Evolutionary conservation across 2,329 filamentous ascomycete genomes (phyloP), one percentile per base, ranked within the genome.

Genomic region (Verticillium dahliae): DNA sequence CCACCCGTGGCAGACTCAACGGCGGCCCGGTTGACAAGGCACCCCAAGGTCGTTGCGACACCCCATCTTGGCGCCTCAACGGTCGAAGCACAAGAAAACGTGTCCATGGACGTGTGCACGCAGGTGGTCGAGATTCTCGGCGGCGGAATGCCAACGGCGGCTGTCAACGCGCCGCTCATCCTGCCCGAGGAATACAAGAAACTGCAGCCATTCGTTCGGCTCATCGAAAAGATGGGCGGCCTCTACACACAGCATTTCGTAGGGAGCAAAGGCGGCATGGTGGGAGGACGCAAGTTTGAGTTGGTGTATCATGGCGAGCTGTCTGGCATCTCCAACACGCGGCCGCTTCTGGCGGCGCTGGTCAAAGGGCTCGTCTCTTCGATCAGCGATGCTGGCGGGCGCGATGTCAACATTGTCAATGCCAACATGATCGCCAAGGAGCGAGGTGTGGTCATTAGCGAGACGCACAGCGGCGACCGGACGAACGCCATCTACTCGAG

Each of bases 391-490:
- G 78, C 81, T 0, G 86, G 88, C 41, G 86, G 83, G 0, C 73
- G 85, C 13, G 88, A 90, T 68, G 87, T 93, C 68, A 94, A 93
- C 75, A 92, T 95, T 63, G 90, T 95, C 67, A 94, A 95, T 69
- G 90, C 90, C 0, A 82, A 86, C 54, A 78, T 92, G 33, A 84
- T 93, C 14, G 90, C 90, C 22, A 88, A 86, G 65, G 89, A 92
- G 68, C 90, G 90, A 67, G 90, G 90, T 2, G 70, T 95, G 64
- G 81, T 88, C 55, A 87, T 95, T 69, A 90, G 88, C 69, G 91
- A 94, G 75, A 86, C 86, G 41, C 87, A 87, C 64, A 84, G 82
- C 2, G 81, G 87, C 7, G 85, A 89, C 22, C 77, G 80, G 1
- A 81, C 84, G n/a, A 80, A 85, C 27, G 78, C 83, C 55, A 84